Percentiles rank a stretch among this genome's conserved stretches.
Evolutionary conservation across 257 asterid genomes (phyloP).

Genomic region (Solanum appendiculatum): DNA sequence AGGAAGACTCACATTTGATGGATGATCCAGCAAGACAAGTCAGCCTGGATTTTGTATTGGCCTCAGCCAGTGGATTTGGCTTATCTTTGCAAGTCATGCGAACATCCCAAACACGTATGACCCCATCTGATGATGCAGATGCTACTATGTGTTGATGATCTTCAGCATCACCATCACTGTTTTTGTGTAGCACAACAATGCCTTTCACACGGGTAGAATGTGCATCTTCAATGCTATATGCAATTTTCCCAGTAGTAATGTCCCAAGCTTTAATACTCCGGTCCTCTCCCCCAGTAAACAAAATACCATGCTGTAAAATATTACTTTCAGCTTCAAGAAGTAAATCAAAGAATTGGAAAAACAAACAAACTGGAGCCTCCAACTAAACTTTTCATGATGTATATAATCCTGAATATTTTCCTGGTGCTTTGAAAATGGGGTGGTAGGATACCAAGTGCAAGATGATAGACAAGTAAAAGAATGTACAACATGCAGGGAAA

Average conservation of each 20-base stretch:
- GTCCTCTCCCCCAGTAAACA: constrained; percentile 95
- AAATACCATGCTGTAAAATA: constrained; percentile 51
- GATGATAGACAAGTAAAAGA: neutral
- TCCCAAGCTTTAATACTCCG: constrained; percentile 81
- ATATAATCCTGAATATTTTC: neutral
- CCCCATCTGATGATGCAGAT: constrained; percentile 94
- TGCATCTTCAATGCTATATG: constrained; percentile 64
- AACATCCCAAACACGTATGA: constrained; percentile 86
- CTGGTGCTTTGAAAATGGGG: neutral
- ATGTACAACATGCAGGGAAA: neutral
- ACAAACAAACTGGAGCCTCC: neutral
- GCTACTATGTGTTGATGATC: constrained; percentile 67
- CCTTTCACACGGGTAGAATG: constrained; percentile 88
- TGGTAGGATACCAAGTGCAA: neutral
- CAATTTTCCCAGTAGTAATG: constrained; percentile 56
- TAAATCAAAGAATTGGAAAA: neutral
- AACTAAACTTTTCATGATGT: neutral
- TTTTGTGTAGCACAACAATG: constrained; percentile 56
- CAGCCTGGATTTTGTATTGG: constrained; percentile 77
- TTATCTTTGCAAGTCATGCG: constrained; percentile 45
- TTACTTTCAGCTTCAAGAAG: neutral
- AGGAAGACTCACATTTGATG: constrained; percentile 41
- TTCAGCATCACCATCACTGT: constrained; percentile 23
- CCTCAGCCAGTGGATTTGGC: constrained; percentile 55
- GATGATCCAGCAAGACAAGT: constrained; percentile 98